These are phyloP conservation scores for Kandelia obovata DNA, from an alignment of 345 rosid genomes.

Conservation along the genomic window DNA sequence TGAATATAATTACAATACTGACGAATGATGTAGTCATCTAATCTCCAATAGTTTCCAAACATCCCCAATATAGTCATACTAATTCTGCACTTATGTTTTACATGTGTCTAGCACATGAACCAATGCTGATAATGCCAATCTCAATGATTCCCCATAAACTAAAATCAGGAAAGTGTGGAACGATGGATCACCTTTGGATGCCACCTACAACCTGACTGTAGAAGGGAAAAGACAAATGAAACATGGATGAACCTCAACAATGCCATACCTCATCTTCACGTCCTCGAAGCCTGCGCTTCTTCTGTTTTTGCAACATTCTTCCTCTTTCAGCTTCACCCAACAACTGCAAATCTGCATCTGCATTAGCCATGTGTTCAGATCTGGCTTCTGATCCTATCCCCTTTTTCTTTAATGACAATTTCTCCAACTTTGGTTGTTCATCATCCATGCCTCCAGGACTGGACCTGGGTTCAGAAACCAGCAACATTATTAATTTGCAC, in stretches of 20 bases:
- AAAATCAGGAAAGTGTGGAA: not conserved
- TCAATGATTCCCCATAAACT: not conserved
- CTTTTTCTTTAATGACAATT: conserved; percentile 77
- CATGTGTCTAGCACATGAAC: too few relatives aligned
- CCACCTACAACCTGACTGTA: too few relatives aligned
- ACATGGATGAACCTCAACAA: conserved; percentile 13
- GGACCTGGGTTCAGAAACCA: conserved; percentile 34
- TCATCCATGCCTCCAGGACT: conserved; percentile 46
- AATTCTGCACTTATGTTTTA: too few relatives aligned
- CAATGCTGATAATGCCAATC: not conserved
- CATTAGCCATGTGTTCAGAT: conserved; percentile 68
- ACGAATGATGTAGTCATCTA: too few relatives aligned
- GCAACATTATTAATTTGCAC: conserved; percentile 7
- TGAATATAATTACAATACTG: too few relatives aligned
- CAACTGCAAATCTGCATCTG: conserved; percentile 78
- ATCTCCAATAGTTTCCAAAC: too few relatives aligned
- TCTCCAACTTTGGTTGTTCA: conserved; percentile 70
- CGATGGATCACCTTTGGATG: conserved; percentile 1
- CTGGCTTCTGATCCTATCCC: conserved; percentile 92
- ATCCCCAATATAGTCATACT: too few relatives aligned
- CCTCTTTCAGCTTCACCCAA: conserved; percentile 68
- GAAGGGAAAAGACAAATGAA: conserved; percentile 7
- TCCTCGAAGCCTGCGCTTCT: conserved; percentile 83
- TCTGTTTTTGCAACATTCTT: conserved; percentile 77
- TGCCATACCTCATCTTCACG: conserved; percentile 85